Evolutionary conservation across 2,329 filamentous ascomycete genomes (phyloP).

Genomic region (Curvularia sp.): DNA sequence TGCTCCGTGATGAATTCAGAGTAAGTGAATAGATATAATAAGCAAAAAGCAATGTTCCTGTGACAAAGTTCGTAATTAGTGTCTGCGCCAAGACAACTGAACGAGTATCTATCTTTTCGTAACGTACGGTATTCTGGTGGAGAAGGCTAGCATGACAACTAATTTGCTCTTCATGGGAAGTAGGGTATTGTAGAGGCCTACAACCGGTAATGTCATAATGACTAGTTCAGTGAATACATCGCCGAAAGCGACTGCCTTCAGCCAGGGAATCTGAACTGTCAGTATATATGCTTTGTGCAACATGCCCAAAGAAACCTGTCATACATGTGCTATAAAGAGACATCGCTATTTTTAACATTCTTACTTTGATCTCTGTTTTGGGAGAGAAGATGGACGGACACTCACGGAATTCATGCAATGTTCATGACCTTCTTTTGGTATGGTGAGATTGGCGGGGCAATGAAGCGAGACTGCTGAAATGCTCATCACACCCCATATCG

Average conservation of each 20-base stretch:
- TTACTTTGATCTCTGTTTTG: no score
- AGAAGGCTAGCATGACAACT: constrained; percentile 12
- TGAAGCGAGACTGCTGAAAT: background rate
- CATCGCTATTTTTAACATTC: no score
- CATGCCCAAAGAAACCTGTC: no score
- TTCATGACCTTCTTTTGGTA: background rate
- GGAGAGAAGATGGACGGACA: no score
- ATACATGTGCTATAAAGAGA: no score
- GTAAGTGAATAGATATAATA: constrained; percentile 4
- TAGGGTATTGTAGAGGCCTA: constrained; percentile 6
- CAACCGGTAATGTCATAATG: constrained; percentile 5
- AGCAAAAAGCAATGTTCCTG: constrained; percentile 7
- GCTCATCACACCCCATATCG: constrained; percentile 2
- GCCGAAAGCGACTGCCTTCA: background rate
- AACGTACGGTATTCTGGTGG: constrained; percentile 10
- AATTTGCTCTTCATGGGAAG: constrained; percentile 4
- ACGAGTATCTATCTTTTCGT: no score
- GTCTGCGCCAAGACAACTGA: no score
- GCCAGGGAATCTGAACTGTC: constrained; percentile 6
- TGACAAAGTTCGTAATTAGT: background rate
- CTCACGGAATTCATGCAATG: constrained; percentile 3
- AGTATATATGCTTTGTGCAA: no score
- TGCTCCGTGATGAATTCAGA: background rate
- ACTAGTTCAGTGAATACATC: constrained; percentile 9
- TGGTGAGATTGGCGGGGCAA: background rate